phyloP scores from a whole-genome alignment of 225 moss, liverwort and hornwort genomes.

The Sphagnum contortum region DNA sequence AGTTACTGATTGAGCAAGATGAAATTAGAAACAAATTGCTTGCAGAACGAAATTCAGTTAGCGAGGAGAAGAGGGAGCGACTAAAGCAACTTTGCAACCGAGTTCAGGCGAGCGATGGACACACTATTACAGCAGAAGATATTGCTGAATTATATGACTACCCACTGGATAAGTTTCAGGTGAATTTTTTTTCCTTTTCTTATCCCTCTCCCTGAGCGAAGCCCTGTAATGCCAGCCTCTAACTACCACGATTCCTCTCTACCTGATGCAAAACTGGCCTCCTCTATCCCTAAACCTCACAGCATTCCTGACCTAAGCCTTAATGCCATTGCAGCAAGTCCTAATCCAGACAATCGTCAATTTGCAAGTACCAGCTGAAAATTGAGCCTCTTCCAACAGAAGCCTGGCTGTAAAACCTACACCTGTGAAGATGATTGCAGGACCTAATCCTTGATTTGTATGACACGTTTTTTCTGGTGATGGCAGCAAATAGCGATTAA shows the following conservation, averaged over 20 bases:
- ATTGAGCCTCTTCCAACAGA: neutral
- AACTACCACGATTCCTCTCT: neutral
- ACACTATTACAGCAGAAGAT: constrained; percentile 49
- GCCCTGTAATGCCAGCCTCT: too few species aligned
- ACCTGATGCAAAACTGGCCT: neutral
- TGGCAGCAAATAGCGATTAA: constrained; percentile 70
- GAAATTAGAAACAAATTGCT: too few species aligned
- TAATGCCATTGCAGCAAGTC: neutral
- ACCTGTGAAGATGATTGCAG: neutral
- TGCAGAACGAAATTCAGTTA: constrained; percentile 1
- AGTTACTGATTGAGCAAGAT: neutral
- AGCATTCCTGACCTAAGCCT: neutral
- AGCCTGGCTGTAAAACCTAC: neutral
- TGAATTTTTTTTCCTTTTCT: neutral
- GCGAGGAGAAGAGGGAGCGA: constrained; percentile 22
- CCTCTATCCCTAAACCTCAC: too few species aligned
- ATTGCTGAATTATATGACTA: constrained; percentile 68
- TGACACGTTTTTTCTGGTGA: neutral
- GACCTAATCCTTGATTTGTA: neutral
- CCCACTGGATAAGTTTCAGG: constrained; percentile 73
- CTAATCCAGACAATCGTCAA: too few species aligned
- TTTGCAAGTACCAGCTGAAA: neutral
- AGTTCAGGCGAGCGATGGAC: constrained; percentile 62
- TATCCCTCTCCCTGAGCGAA: too few species aligned
- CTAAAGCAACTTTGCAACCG: constrained; percentile 51